These are phyloP conservation scores for Microbotryomycetes sp. DNA, from an alignment of 1,284 basidiomycete species.

Conservation along the genomic window DNA sequence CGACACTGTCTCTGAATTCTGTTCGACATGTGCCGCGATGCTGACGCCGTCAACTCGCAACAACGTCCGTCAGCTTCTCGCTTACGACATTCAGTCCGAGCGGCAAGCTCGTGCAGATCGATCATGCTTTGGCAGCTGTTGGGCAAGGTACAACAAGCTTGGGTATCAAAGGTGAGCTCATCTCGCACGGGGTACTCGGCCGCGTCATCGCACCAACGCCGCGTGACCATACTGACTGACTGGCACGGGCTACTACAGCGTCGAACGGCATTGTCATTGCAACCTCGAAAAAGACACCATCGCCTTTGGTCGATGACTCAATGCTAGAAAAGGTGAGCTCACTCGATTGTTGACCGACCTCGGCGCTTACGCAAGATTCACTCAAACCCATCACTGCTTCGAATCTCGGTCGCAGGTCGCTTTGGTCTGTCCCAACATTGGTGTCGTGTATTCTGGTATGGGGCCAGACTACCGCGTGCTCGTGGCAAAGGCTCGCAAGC, in stretches of 20 bases:
- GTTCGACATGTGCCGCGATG: too few species aligned
- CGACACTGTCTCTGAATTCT: too few species aligned
- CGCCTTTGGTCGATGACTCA: slow-evolving; percentile 93
- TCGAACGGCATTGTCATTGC: slow-evolving; percentile 98
- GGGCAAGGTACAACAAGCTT: slow-evolving; percentile 93
- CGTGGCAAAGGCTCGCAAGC: slow-evolving; percentile 89
- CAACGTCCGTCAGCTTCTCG: slow-evolving; percentile 93
- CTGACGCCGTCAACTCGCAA: too few species aligned
- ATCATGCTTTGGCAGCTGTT: slow-evolving; percentile 96
- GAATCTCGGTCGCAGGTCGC: slow-evolving; percentile 52
- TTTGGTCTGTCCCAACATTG: slow-evolving; percentile 95
- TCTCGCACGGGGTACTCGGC: not conserved
- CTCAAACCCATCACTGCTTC: not conserved
- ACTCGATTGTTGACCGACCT: not conserved
- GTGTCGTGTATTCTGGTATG: slow-evolving; percentile 99
- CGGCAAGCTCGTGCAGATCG: slow-evolving; percentile 91
- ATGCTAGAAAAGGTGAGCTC: slow-evolving; percentile 79
- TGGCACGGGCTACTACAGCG: slow-evolving; percentile 51
- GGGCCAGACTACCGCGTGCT: slow-evolving; percentile 96
- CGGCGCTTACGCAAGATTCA: not conserved
- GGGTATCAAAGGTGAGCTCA: slow-evolving; percentile 83
- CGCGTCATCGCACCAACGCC: not conserved
- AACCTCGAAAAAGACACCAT: slow-evolving; percentile 98
- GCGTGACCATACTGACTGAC: not conserved
- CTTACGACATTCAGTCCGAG: slow-evolving; percentile 98